Evolutionary conservation across 495 filamentous ascomycete species (phyloP).

Genomic region (Tuber melanosporum): DNA sequence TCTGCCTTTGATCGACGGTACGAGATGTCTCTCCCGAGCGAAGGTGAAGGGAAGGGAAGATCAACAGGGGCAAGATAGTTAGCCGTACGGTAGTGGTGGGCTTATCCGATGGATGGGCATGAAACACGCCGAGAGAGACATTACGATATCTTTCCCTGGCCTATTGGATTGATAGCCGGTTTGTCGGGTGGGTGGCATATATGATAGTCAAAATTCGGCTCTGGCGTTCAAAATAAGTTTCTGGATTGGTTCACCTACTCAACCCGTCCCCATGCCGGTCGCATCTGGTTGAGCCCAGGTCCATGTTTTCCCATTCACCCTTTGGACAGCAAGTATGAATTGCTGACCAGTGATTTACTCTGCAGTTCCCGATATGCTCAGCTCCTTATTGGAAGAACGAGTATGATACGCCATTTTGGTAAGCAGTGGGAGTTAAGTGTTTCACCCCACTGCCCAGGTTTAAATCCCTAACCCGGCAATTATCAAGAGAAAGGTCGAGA

Average conservation of each 20-base stretch:
- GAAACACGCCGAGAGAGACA: not conserved
- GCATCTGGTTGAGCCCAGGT: too few relatives aligned
- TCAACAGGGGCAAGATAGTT: not conserved
- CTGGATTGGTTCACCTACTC: not conserved
- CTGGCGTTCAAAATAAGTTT: not conserved
- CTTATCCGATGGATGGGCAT: not conserved
- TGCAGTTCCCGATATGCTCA: not conserved
- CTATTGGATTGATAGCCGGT: not conserved
- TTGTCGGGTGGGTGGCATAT: not conserved
- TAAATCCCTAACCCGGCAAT: not conserved
- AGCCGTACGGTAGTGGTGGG: not conserved
- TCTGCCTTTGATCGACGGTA: not conserved
- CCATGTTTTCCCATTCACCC: too few relatives aligned
- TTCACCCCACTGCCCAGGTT: not conserved
- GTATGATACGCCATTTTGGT: not conserved
- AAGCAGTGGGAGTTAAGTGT: not conserved
- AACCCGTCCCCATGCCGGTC: not conserved
- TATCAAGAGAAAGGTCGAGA: not conserved
- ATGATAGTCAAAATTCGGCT: not conserved
- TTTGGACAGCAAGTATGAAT: not conserved
- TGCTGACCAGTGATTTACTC: not conserved
- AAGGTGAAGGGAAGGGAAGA: not conserved
- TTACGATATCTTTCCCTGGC: not conserved
- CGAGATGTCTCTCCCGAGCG: not conserved
- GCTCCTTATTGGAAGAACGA: not conserved